Percentiles rank a stretch among this genome's conserved stretches.
phyloP scores from a whole-genome alignment of 73 alveolate genomes.

The Paramecium caudatum region DNA sequence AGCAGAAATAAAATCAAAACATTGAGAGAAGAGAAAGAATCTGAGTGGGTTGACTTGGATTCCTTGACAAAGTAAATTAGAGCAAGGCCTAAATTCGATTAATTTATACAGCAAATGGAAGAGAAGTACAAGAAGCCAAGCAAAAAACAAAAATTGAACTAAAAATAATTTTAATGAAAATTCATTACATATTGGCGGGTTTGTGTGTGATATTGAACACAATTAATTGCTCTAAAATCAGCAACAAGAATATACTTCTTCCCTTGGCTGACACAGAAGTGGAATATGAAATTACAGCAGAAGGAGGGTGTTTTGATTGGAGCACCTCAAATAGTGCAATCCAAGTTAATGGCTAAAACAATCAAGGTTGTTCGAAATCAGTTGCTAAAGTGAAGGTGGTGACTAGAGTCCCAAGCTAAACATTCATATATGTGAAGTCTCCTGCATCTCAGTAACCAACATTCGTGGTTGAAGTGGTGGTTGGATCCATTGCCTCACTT shows the following conservation, averaged over 20 bases:
- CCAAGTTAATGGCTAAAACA: background rate
- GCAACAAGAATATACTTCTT: slow-evolving; percentile 5
- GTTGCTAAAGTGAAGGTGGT: background rate
- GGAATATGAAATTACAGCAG: slow-evolving; percentile 28
- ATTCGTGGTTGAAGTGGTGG: slow-evolving; percentile 12
- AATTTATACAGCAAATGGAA: slow-evolving; percentile 8
- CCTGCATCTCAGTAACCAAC: background rate
- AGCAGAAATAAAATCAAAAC: slow-evolving; percentile 47
- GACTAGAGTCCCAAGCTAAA: slow-evolving; percentile 22
- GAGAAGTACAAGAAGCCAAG: slow-evolving; percentile 43
- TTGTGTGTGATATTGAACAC: slow-evolving; percentile 9
- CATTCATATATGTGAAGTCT: slow-evolving; percentile 1
- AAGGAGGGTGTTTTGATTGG: slow-evolving; percentile 45
- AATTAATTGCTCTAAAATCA: slow-evolving; percentile 15
- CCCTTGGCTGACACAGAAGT: slow-evolving; percentile 40
- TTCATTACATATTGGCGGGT: slow-evolving; percentile 40
- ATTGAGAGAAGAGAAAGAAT: slow-evolving; percentile 32
- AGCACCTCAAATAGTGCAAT: slow-evolving; percentile 36
- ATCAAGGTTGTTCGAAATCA: background rate
- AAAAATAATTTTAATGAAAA: slow-evolving; percentile 8
- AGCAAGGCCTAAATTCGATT: slow-evolving; percentile 60
- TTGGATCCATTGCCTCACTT: background rate
- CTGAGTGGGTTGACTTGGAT: background rate
- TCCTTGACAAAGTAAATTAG: slow-evolving; percentile 42
- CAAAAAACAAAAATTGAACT: slow-evolving; percentile 21